Percentiles rank a stretch among this genome's conserved stretches.
These are phyloP conservation scores for Dicorynia guianensis DNA, from an alignment of 306 rosid genomes.

Conservation along the genomic window DNA sequence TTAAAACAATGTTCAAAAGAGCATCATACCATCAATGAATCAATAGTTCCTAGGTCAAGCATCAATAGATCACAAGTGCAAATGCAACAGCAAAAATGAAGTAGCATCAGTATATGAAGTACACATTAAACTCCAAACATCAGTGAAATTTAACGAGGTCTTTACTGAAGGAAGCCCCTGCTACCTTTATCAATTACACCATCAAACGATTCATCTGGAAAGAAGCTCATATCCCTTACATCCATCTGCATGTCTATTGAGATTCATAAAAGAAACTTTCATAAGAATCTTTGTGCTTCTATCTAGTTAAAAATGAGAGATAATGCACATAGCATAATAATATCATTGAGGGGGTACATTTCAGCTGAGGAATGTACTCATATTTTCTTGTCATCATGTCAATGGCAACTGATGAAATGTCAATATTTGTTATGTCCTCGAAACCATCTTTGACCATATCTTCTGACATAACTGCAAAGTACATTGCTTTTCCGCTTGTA, in stretches of 20 bases:
- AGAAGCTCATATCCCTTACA: slow-evolving; percentile 64
- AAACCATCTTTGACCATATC: slow-evolving; percentile 70
- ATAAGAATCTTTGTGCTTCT: neutral
- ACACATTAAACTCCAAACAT: slow-evolving; percentile 30
- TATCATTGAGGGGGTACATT: slow-evolving; percentile 54
- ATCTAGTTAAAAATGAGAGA: neutral
- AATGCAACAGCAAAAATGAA: slow-evolving; percentile 35
- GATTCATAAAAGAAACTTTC: slow-evolving; percentile 40
- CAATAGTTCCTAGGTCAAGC: slow-evolving; percentile 80
- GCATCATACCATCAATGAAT: slow-evolving; percentile 90
- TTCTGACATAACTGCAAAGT: slow-evolving; percentile 63
- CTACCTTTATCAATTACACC: slow-evolving; percentile 67
- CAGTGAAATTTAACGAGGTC: slow-evolving; percentile 15
- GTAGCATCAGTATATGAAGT: slow-evolving; percentile 40
- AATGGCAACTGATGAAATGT: slow-evolving; percentile 65
- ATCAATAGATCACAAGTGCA: slow-evolving; percentile 46
- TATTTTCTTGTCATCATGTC: slow-evolving; percentile 65
- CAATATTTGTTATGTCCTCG: slow-evolving; percentile 60
- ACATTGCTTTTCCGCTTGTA: neutral
- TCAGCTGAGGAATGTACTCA: slow-evolving; percentile 56
- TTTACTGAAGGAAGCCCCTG: neutral
- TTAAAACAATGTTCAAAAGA: slow-evolving; percentile 26
- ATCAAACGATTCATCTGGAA: slow-evolving; percentile 58
- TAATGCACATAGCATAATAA: neutral
- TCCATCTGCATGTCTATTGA: slow-evolving; percentile 64